phyloP scores from a whole-genome alignment of 352 stramenopile genomes.

The Phytopythium boreale region DNA sequence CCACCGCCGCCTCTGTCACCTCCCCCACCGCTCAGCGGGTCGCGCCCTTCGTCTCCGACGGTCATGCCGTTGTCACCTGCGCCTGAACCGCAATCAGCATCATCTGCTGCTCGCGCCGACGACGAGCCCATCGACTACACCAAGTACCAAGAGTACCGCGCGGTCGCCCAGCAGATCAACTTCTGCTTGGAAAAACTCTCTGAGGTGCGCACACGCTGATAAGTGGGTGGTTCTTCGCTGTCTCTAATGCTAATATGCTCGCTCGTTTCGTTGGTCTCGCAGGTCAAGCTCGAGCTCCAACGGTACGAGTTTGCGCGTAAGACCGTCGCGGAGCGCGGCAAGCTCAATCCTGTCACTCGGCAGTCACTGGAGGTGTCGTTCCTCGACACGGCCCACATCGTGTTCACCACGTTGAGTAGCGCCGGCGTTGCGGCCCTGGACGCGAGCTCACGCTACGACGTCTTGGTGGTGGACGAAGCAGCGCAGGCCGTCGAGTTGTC shows the following conservation, averaged over 20 bases:
- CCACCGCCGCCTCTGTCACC: slow-evolving; percentile 25
- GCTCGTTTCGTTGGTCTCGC: not conserved
- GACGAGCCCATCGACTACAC: slow-evolving; percentile 66
- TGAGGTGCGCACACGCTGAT: slow-evolving; percentile 37
- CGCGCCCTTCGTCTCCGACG: slow-evolving; percentile 32
- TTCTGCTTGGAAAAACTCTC: slow-evolving; percentile 67
- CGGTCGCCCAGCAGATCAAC: slow-evolving; percentile 78
- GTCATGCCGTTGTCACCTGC: slow-evolving; percentile 32
- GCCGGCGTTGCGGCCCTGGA: slow-evolving; percentile 80
- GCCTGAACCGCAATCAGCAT: slow-evolving; percentile 17
- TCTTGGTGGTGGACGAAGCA: slow-evolving; percentile 86
- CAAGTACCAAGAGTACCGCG: slow-evolving; percentile 60
- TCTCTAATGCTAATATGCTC: not conserved
- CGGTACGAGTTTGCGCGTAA: slow-evolving; percentile 75
- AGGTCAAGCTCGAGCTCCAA: slow-evolving; percentile 83
- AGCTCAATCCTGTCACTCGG: slow-evolving; percentile 58
- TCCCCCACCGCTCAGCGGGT: slow-evolving; percentile 13
- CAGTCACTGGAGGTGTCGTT: slow-evolving; percentile 86
- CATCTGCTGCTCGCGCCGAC: slow-evolving; percentile 6
- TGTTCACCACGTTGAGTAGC: slow-evolving; percentile 92
- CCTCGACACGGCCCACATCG: slow-evolving; percentile 89
- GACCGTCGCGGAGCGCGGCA: slow-evolving; percentile 56
- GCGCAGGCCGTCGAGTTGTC: slow-evolving; percentile 85
- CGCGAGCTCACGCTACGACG: slow-evolving; percentile 72
- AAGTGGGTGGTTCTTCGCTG: slow-evolving; percentile 4